Evolutionary conservation across 257 asterid genomes (phyloP).

Genomic region (Datura wrightii): DNA sequence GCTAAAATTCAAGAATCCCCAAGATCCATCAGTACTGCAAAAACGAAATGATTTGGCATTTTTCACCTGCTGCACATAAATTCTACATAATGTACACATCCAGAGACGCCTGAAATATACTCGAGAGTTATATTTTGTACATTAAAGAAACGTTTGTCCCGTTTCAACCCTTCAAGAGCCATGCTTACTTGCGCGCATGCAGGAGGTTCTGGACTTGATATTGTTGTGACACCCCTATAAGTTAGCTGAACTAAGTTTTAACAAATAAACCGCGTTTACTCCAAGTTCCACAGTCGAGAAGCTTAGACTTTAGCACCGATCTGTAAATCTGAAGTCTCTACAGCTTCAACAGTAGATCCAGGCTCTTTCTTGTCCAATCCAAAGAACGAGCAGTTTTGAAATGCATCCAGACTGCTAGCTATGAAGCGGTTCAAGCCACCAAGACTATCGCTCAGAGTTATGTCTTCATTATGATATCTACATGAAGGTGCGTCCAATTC

Average conservation of each 20-base stretch:
- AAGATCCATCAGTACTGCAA: background rate
- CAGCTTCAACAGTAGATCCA: constrained; percentile 59
- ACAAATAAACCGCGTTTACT: background rate
- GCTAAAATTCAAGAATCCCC: background rate
- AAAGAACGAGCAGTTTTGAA: constrained; percentile 87
- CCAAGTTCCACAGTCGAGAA: background rate
- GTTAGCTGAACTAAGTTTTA: constrained; percentile 22
- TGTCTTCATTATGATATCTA: constrained; percentile 82
- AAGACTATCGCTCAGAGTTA: constrained; percentile 85
- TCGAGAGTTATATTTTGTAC: constrained; percentile 13
- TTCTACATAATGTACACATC: constrained; percentile 30
- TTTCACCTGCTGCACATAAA: constrained; percentile 13
- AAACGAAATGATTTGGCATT: background rate
- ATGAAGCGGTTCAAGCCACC: constrained; percentile 87
- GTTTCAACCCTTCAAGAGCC: constrained; percentile 13
- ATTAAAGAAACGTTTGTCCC: background rate
- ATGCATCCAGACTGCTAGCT: constrained; percentile 88
- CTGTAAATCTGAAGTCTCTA: constrained; percentile 52
- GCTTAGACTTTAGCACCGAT: constrained; percentile 58
- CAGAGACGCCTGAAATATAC: constrained; percentile 8
- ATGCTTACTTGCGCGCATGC: constrained; percentile 23
- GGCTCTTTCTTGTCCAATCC: constrained; percentile 78
- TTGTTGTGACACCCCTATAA: constrained; percentile 1
- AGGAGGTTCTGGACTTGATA: constrained; percentile 1
- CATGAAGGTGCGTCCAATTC: constrained; percentile 86